Base-by-base conservation (phyloP, 140 eudicot species). In the Flaveria floridana region DNA sequence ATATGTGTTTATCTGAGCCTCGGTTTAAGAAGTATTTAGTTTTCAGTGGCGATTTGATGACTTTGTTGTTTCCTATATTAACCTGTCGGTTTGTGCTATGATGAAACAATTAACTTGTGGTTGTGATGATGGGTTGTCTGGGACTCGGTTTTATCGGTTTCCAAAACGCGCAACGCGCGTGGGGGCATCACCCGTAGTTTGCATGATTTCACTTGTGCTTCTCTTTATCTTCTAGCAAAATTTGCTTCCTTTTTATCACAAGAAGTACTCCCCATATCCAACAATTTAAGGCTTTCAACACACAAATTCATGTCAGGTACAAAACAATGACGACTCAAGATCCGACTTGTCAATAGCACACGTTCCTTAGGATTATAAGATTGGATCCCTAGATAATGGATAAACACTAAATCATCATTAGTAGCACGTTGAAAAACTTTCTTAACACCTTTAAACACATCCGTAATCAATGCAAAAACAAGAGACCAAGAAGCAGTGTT, bases 401-500 rank as follows among this genome's bases (percentile, higher is more conserved):
- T 6, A 37, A 44, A 23, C n/a, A 68, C 14, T 14, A 70, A 48
- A 25, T 70, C n/a, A n/a, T 44, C 75, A 50, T 23, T 3, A 11
- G 18, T 30, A 9, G 14, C 21, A 26, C 15, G 12, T 57, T 57
- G 65, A 2, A 6, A 57, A 57, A 57, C 65, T 52, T 2, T 50
- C 20, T n/a, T 16, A 5, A 3, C 34, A 3, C 63, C 2, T 50
- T 51, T 70, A 20, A 57, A 57, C 10, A 28, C 34, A 57, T 20
- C 10, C 13, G 15, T 3, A 20, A 20, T 3, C 16, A 23, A 30
- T 51, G 15, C 48, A 0, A 20, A 10, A 69, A 7, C 41, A 26
- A 70, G 44, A 70, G 6, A 28, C 74, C 74, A 70, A 15, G n/a
- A 47, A 14, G 47, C 6, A 23, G 19, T n/a, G 59, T 16, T 53